These are phyloP conservation scores for Cryptosporidium muris DNA, from an alignment of 169 alveolate genomes.

Conservation along the genomic window DNA sequence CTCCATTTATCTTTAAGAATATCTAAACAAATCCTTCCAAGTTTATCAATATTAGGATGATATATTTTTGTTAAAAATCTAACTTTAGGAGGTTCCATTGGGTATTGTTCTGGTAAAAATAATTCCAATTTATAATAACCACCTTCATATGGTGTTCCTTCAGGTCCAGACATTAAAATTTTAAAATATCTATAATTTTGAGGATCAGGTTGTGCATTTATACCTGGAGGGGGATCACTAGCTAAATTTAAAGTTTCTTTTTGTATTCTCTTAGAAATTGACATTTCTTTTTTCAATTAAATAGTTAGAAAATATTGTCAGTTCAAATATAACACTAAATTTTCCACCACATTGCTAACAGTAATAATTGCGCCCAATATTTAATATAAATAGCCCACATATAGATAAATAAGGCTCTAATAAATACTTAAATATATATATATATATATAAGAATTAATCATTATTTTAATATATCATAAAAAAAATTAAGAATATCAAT, in stretches of 20 bases:
- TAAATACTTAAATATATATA: too few relatives aligned
- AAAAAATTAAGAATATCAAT: too few relatives aligned
- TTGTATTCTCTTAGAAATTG: conserved; percentile 83
- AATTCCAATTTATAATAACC: conserved; percentile 94
- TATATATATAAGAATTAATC: too few relatives aligned
- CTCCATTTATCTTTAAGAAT: conserved; percentile 98
- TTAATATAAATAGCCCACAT: too few relatives aligned
- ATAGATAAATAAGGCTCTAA: too few relatives aligned
- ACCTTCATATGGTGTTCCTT: conserved; percentile 97
- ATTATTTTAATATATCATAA: too few relatives aligned
- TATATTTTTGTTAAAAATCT: conserved; percentile 96
- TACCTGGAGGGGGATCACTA: conserved; percentile 93
- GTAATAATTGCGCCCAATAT: too few relatives aligned
- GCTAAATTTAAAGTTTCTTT: conserved; percentile 87
- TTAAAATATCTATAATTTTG: conserved; percentile 94
- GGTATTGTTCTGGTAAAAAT: conserved; percentile 97
- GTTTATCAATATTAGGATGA: conserved; percentile 98
- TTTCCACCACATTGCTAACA: too few relatives aligned
- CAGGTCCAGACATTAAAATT: conserved; percentile 95
- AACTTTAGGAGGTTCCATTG: conserved; percentile 99
- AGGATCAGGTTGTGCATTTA: conserved; percentile 91
- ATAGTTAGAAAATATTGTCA: too few relatives aligned
- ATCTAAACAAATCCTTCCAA: conserved; percentile 98
- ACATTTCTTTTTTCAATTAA: conserved; percentile 28
- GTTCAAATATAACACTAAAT: too few relatives aligned